Conservation (phyloP, 2,329 filamentous ascomycete species). For the Phialemonium atrogriseum region DNA sequence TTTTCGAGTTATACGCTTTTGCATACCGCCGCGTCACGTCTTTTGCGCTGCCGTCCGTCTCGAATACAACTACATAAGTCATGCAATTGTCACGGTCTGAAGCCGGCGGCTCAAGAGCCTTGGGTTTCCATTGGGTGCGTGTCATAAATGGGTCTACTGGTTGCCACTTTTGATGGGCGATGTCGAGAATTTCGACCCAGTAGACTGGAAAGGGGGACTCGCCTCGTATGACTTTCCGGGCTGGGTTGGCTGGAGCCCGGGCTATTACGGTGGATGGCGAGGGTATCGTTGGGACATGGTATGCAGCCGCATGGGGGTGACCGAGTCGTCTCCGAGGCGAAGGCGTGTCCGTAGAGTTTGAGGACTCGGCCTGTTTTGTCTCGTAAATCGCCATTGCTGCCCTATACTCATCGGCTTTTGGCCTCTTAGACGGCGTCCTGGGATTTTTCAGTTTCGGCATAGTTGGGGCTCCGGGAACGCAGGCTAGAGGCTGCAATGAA, state of each 20-base stretch:
- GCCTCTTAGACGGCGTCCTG: slow-evolving; percentile 19
- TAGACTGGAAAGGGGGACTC: slow-evolving; percentile 79
- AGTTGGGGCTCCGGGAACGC: slow-evolving; percentile 45
- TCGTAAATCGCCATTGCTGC: slow-evolving; percentile 33
- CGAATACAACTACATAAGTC: slow-evolving; percentile 78
- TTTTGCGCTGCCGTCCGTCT: slow-evolving; percentile 65
- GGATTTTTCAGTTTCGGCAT: slow-evolving; percentile 32
- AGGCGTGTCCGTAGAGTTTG: slow-evolving; percentile 19
- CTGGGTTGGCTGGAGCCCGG: slow-evolving; percentile 22
- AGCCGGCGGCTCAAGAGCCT: slow-evolving; percentile 73
- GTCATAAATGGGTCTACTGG: slow-evolving; percentile 81
- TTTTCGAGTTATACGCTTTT: slow-evolving; percentile 87
- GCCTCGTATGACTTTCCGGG: slow-evolving; percentile 45
- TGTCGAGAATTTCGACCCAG: slow-evolving; percentile 89
- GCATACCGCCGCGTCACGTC: slow-evolving; percentile 86
- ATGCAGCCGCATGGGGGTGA: slow-evolving; percentile 46
- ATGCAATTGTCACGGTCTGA: slow-evolving; percentile 69
- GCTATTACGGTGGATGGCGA: slow-evolving; percentile 23
- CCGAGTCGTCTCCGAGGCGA: slow-evolving; percentile 41
- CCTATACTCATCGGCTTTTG: slow-evolving; percentile 26
- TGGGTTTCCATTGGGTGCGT: slow-evolving; percentile 65
- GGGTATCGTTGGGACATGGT: slow-evolving; percentile 34
- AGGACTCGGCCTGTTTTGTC: slow-evolving; percentile 10
- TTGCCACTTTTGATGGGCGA: slow-evolving; percentile 84
- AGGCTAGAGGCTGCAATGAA: slow-evolving; percentile 77